Evolutionary conservation across 768 basidiomycete species (phyloP).

Genomic region (Naganishia kalamii): DNA sequence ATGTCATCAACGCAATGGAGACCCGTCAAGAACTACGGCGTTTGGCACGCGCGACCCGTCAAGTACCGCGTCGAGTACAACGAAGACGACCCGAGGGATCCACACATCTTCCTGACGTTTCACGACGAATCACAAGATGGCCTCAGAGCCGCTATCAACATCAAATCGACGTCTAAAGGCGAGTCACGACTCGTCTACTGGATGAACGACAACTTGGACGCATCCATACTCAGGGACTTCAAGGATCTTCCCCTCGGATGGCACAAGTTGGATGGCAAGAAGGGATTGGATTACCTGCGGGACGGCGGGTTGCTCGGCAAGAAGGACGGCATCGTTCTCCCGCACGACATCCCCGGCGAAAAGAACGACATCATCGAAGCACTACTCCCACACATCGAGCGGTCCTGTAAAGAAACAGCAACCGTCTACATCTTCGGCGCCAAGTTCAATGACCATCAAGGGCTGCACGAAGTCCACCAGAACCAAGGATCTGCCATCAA

Average conservation of each 20-base stretch:
- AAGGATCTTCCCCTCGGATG: background rate
- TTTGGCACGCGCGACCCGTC: background rate
- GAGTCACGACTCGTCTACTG: conserved; percentile 13
- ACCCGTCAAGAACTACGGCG: conserved; percentile 3
- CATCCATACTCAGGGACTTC: background rate
- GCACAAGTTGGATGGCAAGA: background rate
- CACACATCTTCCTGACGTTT: conserved; percentile 11
- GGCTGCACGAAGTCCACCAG: conserved; percentile 13
- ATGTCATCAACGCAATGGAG: background rate
- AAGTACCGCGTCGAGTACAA: background rate
- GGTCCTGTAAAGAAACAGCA: conserved; percentile 4
- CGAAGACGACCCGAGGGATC: conserved; percentile 1
- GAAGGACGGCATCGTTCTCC: background rate
- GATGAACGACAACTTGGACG: background rate
- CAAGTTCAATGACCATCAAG: background rate
- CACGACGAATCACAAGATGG: background rate
- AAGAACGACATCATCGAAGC: conserved; percentile 12
- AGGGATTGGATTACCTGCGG: conserved; percentile 8
- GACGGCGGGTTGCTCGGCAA: background rate
- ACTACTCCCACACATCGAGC: background rate
- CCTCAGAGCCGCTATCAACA: conserved; percentile 12
- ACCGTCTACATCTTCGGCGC: conserved; percentile 15
- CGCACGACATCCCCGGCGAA: conserved; percentile 8
- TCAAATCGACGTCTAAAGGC: background rate
- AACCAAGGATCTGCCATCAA: conserved; percentile 9